A percentile compares a stretch with the other conserved stretches of the same genome.
Evolutionary conservation across 495 filamentous ascomycete species (phyloP).

Genomic region (Lasiosphaeria ovina): DNA sequence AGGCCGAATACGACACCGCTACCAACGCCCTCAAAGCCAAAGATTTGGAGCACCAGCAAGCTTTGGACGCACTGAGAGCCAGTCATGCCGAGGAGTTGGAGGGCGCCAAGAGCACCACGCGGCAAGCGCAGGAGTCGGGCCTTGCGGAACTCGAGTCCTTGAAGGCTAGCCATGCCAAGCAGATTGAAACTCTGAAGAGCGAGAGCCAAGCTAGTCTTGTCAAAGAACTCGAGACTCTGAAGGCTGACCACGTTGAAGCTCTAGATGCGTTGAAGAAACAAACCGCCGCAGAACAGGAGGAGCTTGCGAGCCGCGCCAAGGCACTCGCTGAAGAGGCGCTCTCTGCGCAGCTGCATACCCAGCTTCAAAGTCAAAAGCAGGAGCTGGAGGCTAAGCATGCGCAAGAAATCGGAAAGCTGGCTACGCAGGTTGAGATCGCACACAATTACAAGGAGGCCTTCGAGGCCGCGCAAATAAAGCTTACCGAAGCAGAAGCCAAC

Average conservation of each 20-base stretch:
- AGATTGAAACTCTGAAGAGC: slow-evolving; percentile 41
- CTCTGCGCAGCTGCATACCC: slow-evolving; percentile 24
- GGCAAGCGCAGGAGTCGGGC: slow-evolving; percentile 36
- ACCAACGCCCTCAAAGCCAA: slow-evolving; percentile 39
- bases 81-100: slow-evolving; percentile 48
- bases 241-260: slow-evolving; percentile 36
- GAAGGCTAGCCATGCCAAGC: slow-evolving; percentile 48
- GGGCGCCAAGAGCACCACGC: slow-evolving; percentile 38
- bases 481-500: slow-evolving; percentile 38
- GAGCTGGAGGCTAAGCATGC: slow-evolving; percentile 26
- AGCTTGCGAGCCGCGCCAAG: slow-evolving; percentile 31
- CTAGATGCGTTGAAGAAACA: slow-evolving; percentile 17
- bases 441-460: slow-evolving; percentile 35
- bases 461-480: slow-evolving; percentile 36
- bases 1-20: slow-evolving; percentile 34
- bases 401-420: slow-evolving; percentile 28
- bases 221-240: slow-evolving; percentile 42
- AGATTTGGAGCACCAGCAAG: slow-evolving; percentile 42
- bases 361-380: slow-evolving; percentile 18
- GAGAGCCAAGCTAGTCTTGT: slow-evolving; percentile 38
- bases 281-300: slow-evolving; percentile 30
- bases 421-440: slow-evolving; percentile 19
- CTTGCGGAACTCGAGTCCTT: slow-evolving; percentile 41
- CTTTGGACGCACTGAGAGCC: slow-evolving; percentile 42
- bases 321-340: slow-evolving; percentile 27